Evolutionary conservation across 164 flowering plant species (phyloP), one percentile per base, ranked within the genome.

Genomic region (Warburgia ugandensis): DNA sequence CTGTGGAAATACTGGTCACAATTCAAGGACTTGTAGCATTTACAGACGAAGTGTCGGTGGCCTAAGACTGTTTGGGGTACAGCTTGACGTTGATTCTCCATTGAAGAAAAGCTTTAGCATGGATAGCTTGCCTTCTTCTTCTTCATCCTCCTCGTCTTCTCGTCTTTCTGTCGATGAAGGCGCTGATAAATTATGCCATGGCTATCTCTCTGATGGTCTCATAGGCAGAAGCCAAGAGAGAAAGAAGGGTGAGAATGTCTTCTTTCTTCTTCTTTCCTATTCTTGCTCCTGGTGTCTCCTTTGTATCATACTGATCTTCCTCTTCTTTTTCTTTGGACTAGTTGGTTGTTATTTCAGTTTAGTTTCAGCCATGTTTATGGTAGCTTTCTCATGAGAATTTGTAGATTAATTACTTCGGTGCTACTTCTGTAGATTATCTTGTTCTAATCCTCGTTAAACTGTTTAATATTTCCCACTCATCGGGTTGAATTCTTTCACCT

Each of bases 1-100:
- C 63, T 84, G 94, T 73, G 88, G 94, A 47, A 80, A 78, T 73
- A 67, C 66, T 43, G 94, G 94, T 37, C 94, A 85, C 38, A 85
- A 85, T 72, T 80, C 86, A 61, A 78, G 89, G 62, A 86, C 88
- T 25, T 83, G 95, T 59, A 61, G 63, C 23, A 52, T 13, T 54
- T 51, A 45, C 64, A 68, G 66, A 44, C 68, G 68, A 21, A 27
- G 48, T 36, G 39, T 6, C 59, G 51, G 23, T 56, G 75, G 75
- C 0, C 36, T 83, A 23, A 73, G 74, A 73, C 84, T 86, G 23
- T 86, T 86, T 58, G 95, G 95, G 0, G 91, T 86, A 16, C 86
- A 77, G 47, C 78, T 86, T 54, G 79, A 76, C 40, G 16, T 62
- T 1, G 63, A 68, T 53, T 47, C 73, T 37, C 33, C 72, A 48